Percentiles rank a stretch among this genome's conserved stretches.
Evolutionary conservation across 2,329 filamentous ascomycete genomes (phyloP).

Genomic region (Cyanodermella asteris): DNA sequence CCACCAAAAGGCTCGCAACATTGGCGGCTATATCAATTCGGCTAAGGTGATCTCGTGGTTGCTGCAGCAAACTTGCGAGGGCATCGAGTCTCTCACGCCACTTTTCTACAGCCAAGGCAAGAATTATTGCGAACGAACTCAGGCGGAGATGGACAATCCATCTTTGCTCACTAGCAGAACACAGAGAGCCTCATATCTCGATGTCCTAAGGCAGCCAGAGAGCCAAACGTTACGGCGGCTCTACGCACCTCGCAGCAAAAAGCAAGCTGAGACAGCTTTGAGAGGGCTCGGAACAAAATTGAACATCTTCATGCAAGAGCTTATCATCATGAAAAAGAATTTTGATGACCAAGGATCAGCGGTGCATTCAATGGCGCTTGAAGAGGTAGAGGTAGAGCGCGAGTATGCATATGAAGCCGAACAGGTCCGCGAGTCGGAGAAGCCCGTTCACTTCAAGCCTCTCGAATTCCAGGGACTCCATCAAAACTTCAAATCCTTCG

Average conservation of each 20-base stretch:
- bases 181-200: slow-evolving; percentile 21
- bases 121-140: slow-evolving; percentile 35
- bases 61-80: slow-evolving; percentile 38
- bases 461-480: slow-evolving; percentile 26
- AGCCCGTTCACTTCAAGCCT: slow-evolving; percentile 19
- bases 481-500: slow-evolving; percentile 24
- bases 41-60: slow-evolving; percentile 37
- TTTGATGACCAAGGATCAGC: slow-evolving; percentile 24
- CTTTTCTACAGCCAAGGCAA: slow-evolving; percentile 38
- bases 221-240: slow-evolving; percentile 34
- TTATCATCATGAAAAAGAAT: slow-evolving; percentile 14
- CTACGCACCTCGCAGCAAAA: slow-evolving; percentile 23
- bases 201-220: slow-evolving; percentile 28
- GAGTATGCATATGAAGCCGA: slow-evolving; percentile 39
- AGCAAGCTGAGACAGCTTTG: slow-evolving; percentile 6
- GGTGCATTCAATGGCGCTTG: slow-evolving; percentile 27
- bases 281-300: too few species aligned
- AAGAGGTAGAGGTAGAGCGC: slow-evolving; percentile 36
- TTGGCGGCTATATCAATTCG: slow-evolving; percentile 18
- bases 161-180: slow-evolving; percentile 17
- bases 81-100: slow-evolving; percentile 35
- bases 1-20: slow-evolving; percentile 14
- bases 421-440: slow-evolving; percentile 31
- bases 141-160: slow-evolving; percentile 24
- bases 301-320: slow-evolving; percentile 11